phyloP scores from a whole-genome alignment of 23 red algal genomes.

The Porphyridium purpureum region DNA sequence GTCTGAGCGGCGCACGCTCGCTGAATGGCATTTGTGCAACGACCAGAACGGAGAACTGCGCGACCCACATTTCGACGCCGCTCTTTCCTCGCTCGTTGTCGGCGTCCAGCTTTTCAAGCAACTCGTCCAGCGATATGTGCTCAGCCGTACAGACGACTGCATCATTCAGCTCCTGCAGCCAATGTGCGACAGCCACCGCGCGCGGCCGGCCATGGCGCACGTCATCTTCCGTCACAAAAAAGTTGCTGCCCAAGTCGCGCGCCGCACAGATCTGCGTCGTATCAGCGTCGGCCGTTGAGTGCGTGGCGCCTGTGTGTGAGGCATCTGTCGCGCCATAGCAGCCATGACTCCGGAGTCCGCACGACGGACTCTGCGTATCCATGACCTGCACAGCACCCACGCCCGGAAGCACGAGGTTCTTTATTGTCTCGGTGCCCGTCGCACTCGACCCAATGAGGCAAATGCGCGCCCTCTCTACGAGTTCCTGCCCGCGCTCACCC shows the following conservation, averaged over 20 bases:
- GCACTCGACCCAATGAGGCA: conserved; percentile 43
- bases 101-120: too few species aligned
- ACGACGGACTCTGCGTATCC: conserved; percentile 27
- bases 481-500: conserved; percentile 72
- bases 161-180: conserved; percentile 40
- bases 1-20: conserved; percentile 7
- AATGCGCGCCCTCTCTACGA: conserved; percentile 36
- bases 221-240: conserved; percentile 33
- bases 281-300: too few species aligned
- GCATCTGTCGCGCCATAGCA: too few species aligned
- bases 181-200: not conserved
- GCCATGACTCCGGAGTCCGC: too few species aligned
- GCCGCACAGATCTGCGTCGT: too few species aligned
- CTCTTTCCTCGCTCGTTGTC: too few species aligned
- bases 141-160: too few species aligned
- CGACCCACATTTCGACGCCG: conserved; percentile 23
- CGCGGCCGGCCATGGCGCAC: not conserved
- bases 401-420: conserved; percentile 82
- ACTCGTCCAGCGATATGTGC: too few species aligned
- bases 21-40: conserved; percentile 21
- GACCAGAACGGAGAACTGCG: conserved; percentile 48
- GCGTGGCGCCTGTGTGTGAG: too few species aligned
- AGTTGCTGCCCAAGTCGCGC: conserved; percentile 40
- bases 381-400: conserved; percentile 51
- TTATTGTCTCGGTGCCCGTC: conserved; percentile 65